These are phyloP conservation scores for Macrolepiota dolichaula DNA, from an alignment of 768 basidiomycete genomes.

Conservation along the genomic window DNA sequence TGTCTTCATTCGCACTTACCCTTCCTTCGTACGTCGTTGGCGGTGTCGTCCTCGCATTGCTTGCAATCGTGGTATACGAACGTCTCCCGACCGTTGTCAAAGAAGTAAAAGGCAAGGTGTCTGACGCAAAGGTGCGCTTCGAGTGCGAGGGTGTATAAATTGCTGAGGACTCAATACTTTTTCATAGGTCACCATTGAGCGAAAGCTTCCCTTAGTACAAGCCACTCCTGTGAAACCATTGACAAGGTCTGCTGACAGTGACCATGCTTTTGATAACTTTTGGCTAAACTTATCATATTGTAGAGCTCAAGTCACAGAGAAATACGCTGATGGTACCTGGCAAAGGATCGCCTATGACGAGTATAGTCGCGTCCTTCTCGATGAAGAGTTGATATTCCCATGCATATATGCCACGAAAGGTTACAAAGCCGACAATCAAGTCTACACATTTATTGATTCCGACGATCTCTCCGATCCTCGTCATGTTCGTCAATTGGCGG, in stretches of 20 bases:
- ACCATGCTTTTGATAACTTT: no score
- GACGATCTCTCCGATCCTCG: slow-evolving; percentile 19
- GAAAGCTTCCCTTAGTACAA: slow-evolving; percentile 1
- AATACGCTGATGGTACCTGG: slow-evolving; percentile 18
- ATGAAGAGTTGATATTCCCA: slow-evolving; percentile 20
- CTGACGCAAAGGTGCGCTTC: slow-evolving; percentile 4
- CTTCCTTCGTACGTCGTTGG: slow-evolving; percentile 4
- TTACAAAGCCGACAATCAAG: slow-evolving; percentile 20
- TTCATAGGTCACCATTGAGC: slow-evolving; percentile 1
- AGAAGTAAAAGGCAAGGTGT: slow-evolving; percentile 3
- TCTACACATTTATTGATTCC: slow-evolving; percentile 18
- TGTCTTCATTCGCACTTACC: slow-evolving; percentile 1
- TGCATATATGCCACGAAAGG: slow-evolving; percentile 22
- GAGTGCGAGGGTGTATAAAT: no score
- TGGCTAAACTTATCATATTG: not conserved
- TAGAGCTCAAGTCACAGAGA: slow-evolving; percentile 13
- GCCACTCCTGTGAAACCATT: not conserved
- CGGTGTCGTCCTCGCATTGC: slow-evolving; percentile 1
- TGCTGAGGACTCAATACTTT: not conserved
- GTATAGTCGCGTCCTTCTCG: slow-evolving; percentile 15
- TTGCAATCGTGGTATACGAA: not conserved
- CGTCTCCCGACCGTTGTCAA: slow-evolving; percentile 4
- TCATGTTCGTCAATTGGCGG: slow-evolving; percentile 15
- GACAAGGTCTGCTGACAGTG: not conserved
- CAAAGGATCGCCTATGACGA: slow-evolving; percentile 19